phyloP scores from a whole-genome alignment of 2,329 filamentous ascomycete genomes.

The Beauveria caledonica region DNA sequence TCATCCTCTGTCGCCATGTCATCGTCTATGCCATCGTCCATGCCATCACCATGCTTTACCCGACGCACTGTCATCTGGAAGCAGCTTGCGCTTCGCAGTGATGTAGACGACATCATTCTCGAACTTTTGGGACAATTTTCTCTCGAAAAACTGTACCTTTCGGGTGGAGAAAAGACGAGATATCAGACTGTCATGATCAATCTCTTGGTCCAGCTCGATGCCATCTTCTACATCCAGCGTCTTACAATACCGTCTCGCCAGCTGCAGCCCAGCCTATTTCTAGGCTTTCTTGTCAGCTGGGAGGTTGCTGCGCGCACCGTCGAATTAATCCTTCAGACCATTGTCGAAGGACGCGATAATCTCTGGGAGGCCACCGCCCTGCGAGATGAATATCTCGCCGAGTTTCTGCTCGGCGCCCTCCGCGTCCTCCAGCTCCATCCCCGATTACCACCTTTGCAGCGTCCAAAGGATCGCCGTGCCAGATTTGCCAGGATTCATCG shows the following conservation, averaged over 20 bases:
- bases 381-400: constrained; percentile 29
- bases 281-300: constrained; percentile 32
- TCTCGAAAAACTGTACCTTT: constrained; percentile 32
- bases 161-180: constrained; percentile 21
- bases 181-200: constrained; percentile 29
- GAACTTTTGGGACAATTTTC: constrained; percentile 35
- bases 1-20: constrained; percentile 14
- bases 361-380: constrained; percentile 24
- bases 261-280: constrained; percentile 26
- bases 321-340: constrained; percentile 29
- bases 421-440: constrained; percentile 31
- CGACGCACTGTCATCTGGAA: constrained; percentile 28
- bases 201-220: constrained; percentile 29
- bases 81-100: constrained; percentile 29
- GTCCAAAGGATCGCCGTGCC: constrained; percentile 27
- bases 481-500: constrained; percentile 30
- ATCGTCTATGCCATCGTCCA: constrained; percentile 23
- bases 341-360: constrained; percentile 28
- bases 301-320: constrained; percentile 29
- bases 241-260: constrained; percentile 29
- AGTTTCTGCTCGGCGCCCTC: constrained; percentile 29
- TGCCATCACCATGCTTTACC: constrained; percentile 28
- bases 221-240: constrained; percentile 32
- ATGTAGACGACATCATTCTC: constrained; percentile 32
- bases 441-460: constrained; percentile 23